Base-by-base conservation (phyloP, 164 flowering plant species). In the Euptelea pleiosperma region DNA sequence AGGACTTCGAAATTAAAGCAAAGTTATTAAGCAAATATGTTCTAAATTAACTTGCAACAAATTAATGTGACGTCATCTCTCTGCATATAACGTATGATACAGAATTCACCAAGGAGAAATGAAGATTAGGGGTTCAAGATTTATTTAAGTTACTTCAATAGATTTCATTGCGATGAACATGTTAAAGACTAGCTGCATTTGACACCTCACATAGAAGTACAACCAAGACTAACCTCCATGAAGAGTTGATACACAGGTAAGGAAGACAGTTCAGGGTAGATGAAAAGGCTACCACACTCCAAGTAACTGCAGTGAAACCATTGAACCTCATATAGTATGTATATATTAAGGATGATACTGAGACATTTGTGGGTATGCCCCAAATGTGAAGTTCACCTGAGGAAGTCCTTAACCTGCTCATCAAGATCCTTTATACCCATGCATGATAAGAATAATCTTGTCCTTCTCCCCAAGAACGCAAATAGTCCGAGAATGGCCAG, bases 401-500 rank as follows among this genome's bases (percentile, higher is more conserved):
- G 81, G 59, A 82, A 85, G 66, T 82, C 77, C 66, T 70, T 70
- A 47, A 76, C 60, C 45, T 69, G 75, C 67, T 80, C 82, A 64
- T 82, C 87, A 30, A 78, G 69, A 67, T 85, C 87, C 41, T 73
- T 71, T 29, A 85, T 77, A 34, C 77, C 71, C 76, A 71, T 68
- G 52, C 44, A 18, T 39, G 78, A 79, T 61, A 85, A 70, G 63
- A 74, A 76, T 52, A 76, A 52, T 58, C 88, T 74, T 30, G 91
- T 77, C 63, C 47, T 78, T 68, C 77, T 75, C 64, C 88, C 88
- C 35, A 85, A 74, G 64, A 65, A 81, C 49, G 88, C 81, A 70
- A 85, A 82, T 47, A 82, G 67, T 46, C 86, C 91, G n/a, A 82
- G 71, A 35, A 75, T 72, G 55, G 83, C 82, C 63, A 85, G 71